Percentiles rank a stretch among this genome's conserved stretches.
phyloP scores from a whole-genome alignment of 768 basidiomycete species.

The Glaciozyma antarctica region DNA sequence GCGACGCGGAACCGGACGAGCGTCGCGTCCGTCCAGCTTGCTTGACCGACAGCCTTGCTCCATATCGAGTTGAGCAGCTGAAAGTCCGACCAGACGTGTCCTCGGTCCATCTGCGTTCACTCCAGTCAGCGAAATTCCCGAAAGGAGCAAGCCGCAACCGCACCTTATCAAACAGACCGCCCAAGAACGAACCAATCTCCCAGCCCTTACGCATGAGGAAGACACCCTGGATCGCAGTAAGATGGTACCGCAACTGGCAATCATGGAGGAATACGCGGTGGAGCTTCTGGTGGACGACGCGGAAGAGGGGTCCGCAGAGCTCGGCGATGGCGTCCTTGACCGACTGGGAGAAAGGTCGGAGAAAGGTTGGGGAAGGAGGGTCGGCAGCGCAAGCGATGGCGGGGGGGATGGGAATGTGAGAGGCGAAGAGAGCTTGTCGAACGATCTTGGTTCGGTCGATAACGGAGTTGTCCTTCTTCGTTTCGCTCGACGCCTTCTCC shows the following conservation, averaged over 20 bases:
- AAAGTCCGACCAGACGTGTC: slow-evolving; percentile 1
- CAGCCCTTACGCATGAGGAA: slow-evolving; percentile 3
- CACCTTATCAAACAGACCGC: not conserved
- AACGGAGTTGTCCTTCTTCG: not conserved
- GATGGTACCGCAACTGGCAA: not conserved
- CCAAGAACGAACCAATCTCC: not conserved
- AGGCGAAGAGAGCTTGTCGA: not conserved
- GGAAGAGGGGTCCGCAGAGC: not conserved
- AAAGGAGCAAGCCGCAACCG: not conserved
- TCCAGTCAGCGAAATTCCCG: not conserved
- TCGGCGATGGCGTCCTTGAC: not conserved
- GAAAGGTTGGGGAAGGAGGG: not conserved
- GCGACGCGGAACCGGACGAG: slow-evolving; percentile 2
- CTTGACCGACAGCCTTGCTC: not conserved
- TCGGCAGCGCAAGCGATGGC: not conserved
- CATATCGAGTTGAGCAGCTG: slow-evolving; percentile 3
- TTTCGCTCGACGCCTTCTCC: not conserved
- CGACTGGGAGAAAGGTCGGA: not conserved
- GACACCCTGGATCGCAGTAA: slow-evolving; percentile 3
- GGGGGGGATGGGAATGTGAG: not conserved
- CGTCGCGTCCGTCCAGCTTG: slow-evolving; percentile 1
- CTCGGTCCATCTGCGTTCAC: not conserved
- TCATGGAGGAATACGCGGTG: slow-evolving; percentile 1
- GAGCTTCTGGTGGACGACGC: not conserved
- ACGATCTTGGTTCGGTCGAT: not conserved